These are phyloP conservation scores for Diutina rugosa DNA, from an alignment of 1,139 yeast species.

Conservation along the genomic window DNA sequence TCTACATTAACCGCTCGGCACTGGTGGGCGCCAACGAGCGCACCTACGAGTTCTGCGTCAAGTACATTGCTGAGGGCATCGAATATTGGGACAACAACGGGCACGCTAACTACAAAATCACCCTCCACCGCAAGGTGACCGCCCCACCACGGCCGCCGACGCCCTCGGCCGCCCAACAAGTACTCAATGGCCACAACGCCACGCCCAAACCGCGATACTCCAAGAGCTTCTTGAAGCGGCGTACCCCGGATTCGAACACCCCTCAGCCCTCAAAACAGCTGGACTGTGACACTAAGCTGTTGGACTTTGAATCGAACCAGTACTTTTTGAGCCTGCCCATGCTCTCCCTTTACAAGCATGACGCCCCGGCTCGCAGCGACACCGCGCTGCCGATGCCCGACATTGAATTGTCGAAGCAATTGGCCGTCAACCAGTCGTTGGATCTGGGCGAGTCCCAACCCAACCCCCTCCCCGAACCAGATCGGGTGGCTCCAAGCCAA, in stretches of 20 bases:
- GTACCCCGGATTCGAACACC: background rate
- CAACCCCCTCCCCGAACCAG: background rate
- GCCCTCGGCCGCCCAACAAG: background rate
- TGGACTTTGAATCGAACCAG: background rate
- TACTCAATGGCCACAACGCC: background rate
- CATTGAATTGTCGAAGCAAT: background rate
- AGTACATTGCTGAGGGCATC: conserved; percentile 32
- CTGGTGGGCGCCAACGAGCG: background rate
- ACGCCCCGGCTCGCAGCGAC: background rate
- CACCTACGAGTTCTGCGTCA: conserved; percentile 39
- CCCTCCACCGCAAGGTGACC: background rate
- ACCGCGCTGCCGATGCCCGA: background rate
- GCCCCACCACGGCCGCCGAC: background rate
- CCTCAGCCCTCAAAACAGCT: background rate
- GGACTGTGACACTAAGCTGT: background rate
- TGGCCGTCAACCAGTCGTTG: background rate
- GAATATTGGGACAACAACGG: conserved; percentile 77
- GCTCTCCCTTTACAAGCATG: background rate
- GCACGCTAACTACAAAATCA: conserved; percentile 41
- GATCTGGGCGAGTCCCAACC: background rate
- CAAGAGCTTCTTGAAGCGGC: conserved; percentile 1
- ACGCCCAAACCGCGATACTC: background rate
- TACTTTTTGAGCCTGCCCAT: background rate
- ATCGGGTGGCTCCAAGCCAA: background rate
- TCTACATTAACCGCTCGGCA: conserved; percentile 8